Base-by-base conservation (phyloP, 2,329 filamentous ascomycete genomes). In the Penicillium sp. region DNA sequence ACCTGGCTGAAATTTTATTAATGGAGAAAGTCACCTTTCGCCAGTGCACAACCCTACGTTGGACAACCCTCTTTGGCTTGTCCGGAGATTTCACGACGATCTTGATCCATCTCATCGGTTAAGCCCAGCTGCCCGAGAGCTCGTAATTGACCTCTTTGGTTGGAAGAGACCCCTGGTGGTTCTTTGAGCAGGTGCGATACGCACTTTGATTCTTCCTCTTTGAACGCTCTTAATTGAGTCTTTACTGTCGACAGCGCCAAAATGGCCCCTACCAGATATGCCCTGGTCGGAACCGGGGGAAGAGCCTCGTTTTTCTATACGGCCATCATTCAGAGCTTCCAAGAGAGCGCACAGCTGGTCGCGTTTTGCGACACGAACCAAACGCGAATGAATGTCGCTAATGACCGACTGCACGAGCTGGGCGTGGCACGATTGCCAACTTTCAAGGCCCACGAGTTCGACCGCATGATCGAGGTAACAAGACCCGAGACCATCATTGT, bases 401-500 rank as follows among this genome's bases (percentile, higher is more conserved):
- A 56, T 42, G 26, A 18, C 13, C 52, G 52, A 9, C 36, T 56
- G 4, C 47, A 54, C 5, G 46, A 48, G 8, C 63, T 82, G 1
- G 75, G 76, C 25, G 72, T 79, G 54, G 61, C 54, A 2, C 56
- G 66, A 2, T 71, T 83, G 0, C 78, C 79, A 2, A 80, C 77
- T 0, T 84, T 75, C 62, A 68, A 73, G 27, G 78, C 79, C 0
- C 50, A 63, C 9, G 71, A 78, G 55, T 84, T 83, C 54, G 79
- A 82, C 59, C 65, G 66, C 41, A 83, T 84, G 81, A 72, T 66
- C 52, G 47, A 65, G 29, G 77, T 80, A 41, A 77, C 77, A 0
- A 72, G 72, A 47, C 80, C 81, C 0, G 78, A 83, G 61, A 79
- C 81, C 58, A 73, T 84, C 12, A 82, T 84, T 53, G 73, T 83